phyloP scores from a whole-genome alignment of 257 asterid genomes.

The Petunia secreta region DNA sequence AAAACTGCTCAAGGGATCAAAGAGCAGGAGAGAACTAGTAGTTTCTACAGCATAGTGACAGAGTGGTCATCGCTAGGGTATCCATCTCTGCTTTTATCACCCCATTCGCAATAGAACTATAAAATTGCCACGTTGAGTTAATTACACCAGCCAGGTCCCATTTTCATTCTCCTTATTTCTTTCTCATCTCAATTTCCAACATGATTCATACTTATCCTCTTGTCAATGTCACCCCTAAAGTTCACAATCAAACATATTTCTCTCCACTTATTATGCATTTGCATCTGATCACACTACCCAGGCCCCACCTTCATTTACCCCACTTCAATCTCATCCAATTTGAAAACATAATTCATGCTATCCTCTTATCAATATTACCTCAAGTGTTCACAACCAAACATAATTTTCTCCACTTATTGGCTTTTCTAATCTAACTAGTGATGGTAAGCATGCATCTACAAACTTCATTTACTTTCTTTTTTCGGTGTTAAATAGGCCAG shows the following conservation, averaged over 20 bases:
- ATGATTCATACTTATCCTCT: neutral
- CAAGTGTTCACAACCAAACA: neutral
- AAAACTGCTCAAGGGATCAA: neutral
- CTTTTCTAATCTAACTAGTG: neutral
- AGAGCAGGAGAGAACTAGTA: neutral
- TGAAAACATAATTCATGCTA: neutral
- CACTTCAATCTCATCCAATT: slow-evolving; percentile 9
- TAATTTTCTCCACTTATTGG: neutral
- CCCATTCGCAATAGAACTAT: neutral
- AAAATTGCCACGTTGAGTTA: neutral
- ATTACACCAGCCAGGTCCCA: neutral
- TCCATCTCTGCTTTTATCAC: neutral
- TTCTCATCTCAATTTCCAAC: neutral
- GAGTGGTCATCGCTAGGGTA: slow-evolving; percentile 1
- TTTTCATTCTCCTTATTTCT: neutral
- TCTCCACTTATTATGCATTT: neutral
- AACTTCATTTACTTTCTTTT: slow-evolving; percentile 1
- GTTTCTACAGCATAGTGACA: slow-evolving; percentile 9
- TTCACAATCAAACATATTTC: neutral
- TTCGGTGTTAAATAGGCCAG: neutral
- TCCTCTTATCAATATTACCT: neutral
- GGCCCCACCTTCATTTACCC: neutral
- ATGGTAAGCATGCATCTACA: slow-evolving; percentile 3
- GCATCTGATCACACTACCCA: neutral
- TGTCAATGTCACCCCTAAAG: slow-evolving; percentile 1